These are phyloP conservation scores for Euphorbia lathyris DNA, from an alignment of 345 rosid genomes.

Conservation along the genomic window DNA sequence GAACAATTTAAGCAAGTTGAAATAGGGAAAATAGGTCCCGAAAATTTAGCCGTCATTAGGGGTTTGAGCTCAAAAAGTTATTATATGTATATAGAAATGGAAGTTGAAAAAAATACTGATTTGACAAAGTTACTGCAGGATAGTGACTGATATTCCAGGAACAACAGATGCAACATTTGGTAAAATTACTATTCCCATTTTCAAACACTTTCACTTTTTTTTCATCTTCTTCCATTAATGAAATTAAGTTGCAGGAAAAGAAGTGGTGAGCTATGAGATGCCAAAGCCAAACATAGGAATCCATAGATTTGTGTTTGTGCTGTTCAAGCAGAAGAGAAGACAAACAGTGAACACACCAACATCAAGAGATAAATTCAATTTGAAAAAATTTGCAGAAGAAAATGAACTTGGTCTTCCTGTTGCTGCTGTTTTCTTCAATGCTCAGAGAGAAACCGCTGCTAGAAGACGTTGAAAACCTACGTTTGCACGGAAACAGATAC, in stretches of 20 bases:
- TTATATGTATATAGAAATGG: neutral
- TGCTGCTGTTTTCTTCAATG: slow-evolving; percentile 87
- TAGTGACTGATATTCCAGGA: slow-evolving; percentile 95
- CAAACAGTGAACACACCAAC: slow-evolving; percentile 48
- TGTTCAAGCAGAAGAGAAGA: slow-evolving; percentile 75
- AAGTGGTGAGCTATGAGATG: slow-evolving; percentile 72
- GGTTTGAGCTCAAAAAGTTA: no score
- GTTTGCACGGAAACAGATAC: no score
- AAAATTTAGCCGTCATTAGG: no score
- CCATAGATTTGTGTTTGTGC: slow-evolving; percentile 79
- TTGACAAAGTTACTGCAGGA: slow-evolving; percentile 49
- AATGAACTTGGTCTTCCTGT: slow-evolving; percentile 80
- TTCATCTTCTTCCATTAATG: no score
- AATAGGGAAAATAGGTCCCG: no score
- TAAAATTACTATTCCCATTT: slow-evolving; percentile 19
- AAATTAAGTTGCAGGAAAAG: slow-evolving; percentile 61
- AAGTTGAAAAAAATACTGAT: neutral
- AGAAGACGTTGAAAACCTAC: slow-evolving; percentile 70
- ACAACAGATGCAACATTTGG: slow-evolving; percentile 93
- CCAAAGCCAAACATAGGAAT: slow-evolving; percentile 97
- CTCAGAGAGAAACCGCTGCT: slow-evolving; percentile 95
- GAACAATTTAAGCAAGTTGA: no score
- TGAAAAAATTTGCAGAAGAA: slow-evolving; percentile 66
- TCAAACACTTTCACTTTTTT: no score
- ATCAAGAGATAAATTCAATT: slow-evolving; percentile 63